Evolutionary conservation across 1,139 yeast genomes (phyloP), one percentile per base, ranked within the genome.

Genomic region (Yamadazyma siamensis): DNA sequence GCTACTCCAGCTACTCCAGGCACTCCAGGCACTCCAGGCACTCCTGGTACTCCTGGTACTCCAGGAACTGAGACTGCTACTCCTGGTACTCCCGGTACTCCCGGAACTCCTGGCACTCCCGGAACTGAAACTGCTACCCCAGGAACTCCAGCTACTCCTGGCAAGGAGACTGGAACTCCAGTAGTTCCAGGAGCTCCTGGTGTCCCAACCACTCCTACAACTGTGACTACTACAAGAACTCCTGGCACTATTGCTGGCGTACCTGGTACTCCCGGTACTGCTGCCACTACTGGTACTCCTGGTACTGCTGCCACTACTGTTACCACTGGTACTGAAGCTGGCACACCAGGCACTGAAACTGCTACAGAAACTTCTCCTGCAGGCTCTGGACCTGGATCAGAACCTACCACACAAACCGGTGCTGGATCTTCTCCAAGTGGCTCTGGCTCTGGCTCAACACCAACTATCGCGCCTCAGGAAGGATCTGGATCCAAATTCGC

Each of bases 1-100:
- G 8, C 22, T 23, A 22, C 26, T 23, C 9, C 26, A 9, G 21
- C 22, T 13, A 26, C 27, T 21, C 15, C 20, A 4, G 29, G 15
- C 13, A 13, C 29, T 12, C 13, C 25, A n/a, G 23, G 25, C 23
- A 13, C 15, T 14, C 26, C 31, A n/a, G 31, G 20, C n/a, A 21
- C 24, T 17, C 17, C 31, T 12, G 27, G 15, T 23, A 11, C 21
- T 8, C 10, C 32, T 13, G 27, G 21, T 13, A 12, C 20, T 11
- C 26, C 31, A 18, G 27, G 25, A 11, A 16, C 21, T 12, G 19
- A 23, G n/a, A 15, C 24, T 11, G 12, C 15, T 13, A 14, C 26
- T 16, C n/a, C 22, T 19, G 25, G 21, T 25, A n/a, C 21, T n/a
- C 27, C 31, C 11, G 25, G 4, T n/a, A 14, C 29, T 14, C 21